phyloP scores from a whole-genome alignment of 257 asterid species.

The Thymus quinquecostatus region DNA sequence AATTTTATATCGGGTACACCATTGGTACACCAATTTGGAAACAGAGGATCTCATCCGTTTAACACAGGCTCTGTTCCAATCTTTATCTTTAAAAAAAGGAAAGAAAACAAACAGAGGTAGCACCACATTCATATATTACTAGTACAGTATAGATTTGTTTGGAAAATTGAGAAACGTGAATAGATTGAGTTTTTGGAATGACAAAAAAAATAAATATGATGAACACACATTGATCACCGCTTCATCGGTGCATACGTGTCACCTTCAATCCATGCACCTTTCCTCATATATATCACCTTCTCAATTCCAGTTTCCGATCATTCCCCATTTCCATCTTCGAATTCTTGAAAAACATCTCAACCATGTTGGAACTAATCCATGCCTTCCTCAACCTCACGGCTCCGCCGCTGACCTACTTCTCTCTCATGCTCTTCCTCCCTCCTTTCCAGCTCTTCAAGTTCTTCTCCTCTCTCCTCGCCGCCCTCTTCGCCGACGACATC shows the following conservation, averaged over 20 bases:
- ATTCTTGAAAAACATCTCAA: background rate
- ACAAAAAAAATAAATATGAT: too few relatives aligned
- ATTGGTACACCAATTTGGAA: too few relatives aligned
- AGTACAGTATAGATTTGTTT: background rate
- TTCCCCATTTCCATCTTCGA: too few relatives aligned
- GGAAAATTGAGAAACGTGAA: background rate
- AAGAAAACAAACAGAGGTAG: too few relatives aligned
- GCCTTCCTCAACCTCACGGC: slow-evolving; percentile 62
- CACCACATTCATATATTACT: too few relatives aligned
- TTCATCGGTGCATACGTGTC: slow-evolving; percentile 46
- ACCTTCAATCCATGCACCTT: slow-evolving; percentile 37
- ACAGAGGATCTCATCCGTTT: too few relatives aligned
- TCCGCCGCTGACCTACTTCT: slow-evolving; percentile 68
- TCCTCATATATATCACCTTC: slow-evolving; percentile 28
- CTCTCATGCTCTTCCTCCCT: slow-evolving; percentile 58
- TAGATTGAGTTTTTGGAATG: slow-evolving; percentile 16
- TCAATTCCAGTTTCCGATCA: background rate
- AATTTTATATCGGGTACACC: too few relatives aligned
- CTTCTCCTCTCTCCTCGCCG: slow-evolving; percentile 52
- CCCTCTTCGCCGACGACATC: slow-evolving; percentile 63
- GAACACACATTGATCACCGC: slow-evolving; percentile 22
- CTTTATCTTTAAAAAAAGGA: too few relatives aligned
- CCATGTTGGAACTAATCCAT: slow-evolving; percentile 55
- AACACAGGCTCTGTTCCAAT: too few relatives aligned
- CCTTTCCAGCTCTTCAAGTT: slow-evolving; percentile 67